A percentile compares a stretch with the other conserved stretches of the same genome.
These are phyloP conservation scores for Ganoderma meredithae DNA, from an alignment of 1,284 basidiomycete species.

Conservation along the genomic window DNA sequence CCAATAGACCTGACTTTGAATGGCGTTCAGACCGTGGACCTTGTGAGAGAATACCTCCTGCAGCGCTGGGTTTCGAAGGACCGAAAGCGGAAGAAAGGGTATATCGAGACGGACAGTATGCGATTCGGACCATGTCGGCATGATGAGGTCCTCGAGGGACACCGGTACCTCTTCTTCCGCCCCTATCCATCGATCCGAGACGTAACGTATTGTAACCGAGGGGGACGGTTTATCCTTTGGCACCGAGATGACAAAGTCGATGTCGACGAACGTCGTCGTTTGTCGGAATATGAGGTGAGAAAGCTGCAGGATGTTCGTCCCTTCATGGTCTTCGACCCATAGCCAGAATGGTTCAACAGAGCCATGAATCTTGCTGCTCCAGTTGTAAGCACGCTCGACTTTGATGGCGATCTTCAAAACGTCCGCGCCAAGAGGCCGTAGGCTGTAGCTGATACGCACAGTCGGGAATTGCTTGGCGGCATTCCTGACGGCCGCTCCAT, in stretches of 20 bases:
- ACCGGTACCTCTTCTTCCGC: conserved; percentile 82
- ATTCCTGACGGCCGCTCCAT: conserved; percentile 82
- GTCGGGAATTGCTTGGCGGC: conserved; percentile 91
- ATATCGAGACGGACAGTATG: conserved; percentile 81
- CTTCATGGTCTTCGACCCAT: conserved; percentile 92
- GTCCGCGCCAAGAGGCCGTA: conserved; percentile 87
- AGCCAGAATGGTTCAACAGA: conserved; percentile 91
- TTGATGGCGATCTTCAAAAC: conserved; percentile 81
- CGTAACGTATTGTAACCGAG: conserved; percentile 76
- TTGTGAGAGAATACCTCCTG: conserved; percentile 55
- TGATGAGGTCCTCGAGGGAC: conserved; percentile 73
- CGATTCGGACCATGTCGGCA: conserved; percentile 76
- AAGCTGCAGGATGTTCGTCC: conserved; percentile 85
- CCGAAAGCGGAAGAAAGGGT: conserved; percentile 76
- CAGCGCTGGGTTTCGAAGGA: conserved; percentile 57
- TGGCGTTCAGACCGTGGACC: conserved; percentile 75
- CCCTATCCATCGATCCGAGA: conserved; percentile 95
- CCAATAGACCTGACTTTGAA: conserved; percentile 95
- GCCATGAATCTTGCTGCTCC: conserved; percentile 84
- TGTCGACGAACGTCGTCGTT: conserved; percentile 62
- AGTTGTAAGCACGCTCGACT: conserved; percentile 80
- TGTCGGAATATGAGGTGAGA: conserved; percentile 77
- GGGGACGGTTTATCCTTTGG: conserved; percentile 61
- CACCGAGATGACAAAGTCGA: conserved; percentile 88
- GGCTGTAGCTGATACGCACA: conserved; percentile 68